Evolutionary conservation across 768 basidiomycete genomes (phyloP).

Genomic region (Mycena belliarum): DNA sequence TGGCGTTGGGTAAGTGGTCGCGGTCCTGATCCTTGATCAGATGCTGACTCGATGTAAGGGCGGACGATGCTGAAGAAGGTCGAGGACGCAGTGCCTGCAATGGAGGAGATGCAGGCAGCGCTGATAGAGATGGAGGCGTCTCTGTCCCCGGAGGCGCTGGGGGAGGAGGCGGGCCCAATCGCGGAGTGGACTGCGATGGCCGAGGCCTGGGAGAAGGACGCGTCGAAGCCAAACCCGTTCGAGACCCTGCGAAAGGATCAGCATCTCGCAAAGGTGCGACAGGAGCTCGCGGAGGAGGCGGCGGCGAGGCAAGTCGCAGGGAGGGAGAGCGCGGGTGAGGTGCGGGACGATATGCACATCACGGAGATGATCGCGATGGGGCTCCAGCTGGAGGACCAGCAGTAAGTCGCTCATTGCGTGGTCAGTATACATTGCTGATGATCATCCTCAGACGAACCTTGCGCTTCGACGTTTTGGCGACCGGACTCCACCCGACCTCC

Average conservation of each 20-base stretch:
- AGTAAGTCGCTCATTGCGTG: background rate
- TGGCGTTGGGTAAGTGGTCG: background rate
- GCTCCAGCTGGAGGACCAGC: constrained; percentile 19
- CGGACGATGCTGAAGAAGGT: no score
- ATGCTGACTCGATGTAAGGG: no score
- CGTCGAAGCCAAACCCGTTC: background rate
- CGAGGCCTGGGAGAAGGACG: background rate
- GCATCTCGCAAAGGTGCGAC: background rate
- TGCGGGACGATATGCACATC: constrained; percentile 10
- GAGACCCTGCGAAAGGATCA: background rate
- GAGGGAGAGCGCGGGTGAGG: background rate
- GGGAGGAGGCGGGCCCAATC: background rate
- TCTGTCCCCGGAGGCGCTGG: background rate
- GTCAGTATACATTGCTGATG: background rate
- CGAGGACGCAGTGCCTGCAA: background rate
- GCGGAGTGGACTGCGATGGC: no score
- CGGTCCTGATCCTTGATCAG: no score
- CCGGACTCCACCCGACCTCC: constrained; percentile 17
- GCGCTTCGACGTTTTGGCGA: background rate
- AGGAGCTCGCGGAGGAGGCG: background rate
- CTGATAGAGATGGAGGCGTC: background rate
- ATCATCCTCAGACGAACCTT: background rate
- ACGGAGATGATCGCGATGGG: constrained; percentile 14
- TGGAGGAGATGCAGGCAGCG: background rate
- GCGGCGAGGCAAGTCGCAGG: background rate